A percentile compares a stretch with the other conserved stretches of the same genome.
Evolutionary conservation across 108 stramenopile genomes (phyloP).

Genomic region (Nitzschia sp.): DNA sequence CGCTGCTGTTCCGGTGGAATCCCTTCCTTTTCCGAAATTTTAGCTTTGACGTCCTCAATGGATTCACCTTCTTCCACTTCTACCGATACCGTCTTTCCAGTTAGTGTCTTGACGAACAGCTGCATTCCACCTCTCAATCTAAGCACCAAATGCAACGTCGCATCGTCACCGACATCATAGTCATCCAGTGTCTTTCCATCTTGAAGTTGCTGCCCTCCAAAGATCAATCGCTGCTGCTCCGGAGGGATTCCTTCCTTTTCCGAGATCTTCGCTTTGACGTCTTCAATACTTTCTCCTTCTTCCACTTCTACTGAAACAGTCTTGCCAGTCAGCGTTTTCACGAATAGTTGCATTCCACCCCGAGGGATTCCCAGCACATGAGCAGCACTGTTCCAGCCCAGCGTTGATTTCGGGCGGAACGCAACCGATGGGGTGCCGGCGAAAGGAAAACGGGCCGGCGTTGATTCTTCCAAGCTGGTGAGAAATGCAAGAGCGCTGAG

Average conservation of each 20-base stretch:
- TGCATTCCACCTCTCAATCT: constrained; percentile 93
- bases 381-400: background rate
- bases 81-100: constrained; percentile 94
- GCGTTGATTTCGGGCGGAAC: background rate
- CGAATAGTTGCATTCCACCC: constrained; percentile 96
- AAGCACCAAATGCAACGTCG: constrained; percentile 92
- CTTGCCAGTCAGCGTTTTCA: constrained; percentile 95
- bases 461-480: background rate
- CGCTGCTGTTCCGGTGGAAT: constrained; percentile 96
- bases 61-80: constrained; percentile 97
- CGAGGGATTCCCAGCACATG: constrained; percentile 10
- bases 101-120: constrained; percentile 95
- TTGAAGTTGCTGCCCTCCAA: constrained; percentile 97
- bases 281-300: constrained; percentile 96
- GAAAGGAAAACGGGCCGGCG: constrained; percentile 23
- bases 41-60: constrained; percentile 97
- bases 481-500: background rate
- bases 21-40: constrained; percentile 97
- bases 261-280: constrained; percentile 95
- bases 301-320: constrained; percentile 96
- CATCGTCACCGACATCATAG: constrained; percentile 94
- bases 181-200: constrained; percentile 94
- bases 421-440: background rate
- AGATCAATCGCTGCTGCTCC: constrained; percentile 96
- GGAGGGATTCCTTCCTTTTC: constrained; percentile 97